These are phyloP conservation scores for Lepidium didymum DNA, from an alignment of 345 rosid genomes.

Conservation along the genomic window DNA sequence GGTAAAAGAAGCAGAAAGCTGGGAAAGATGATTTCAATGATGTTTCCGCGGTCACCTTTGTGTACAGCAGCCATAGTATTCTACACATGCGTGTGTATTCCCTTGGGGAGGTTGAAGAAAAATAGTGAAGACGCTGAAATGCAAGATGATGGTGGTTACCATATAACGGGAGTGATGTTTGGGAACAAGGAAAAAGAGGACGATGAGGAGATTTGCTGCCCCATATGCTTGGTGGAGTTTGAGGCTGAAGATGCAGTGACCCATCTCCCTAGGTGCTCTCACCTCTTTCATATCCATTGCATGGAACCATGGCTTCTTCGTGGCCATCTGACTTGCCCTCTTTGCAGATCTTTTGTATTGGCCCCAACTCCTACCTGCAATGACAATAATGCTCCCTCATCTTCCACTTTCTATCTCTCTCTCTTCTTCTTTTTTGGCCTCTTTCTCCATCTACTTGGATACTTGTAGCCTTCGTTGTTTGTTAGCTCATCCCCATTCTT, in stretches of 20 bases:
- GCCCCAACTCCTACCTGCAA: not conserved
- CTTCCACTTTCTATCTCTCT: constrained; percentile 4
- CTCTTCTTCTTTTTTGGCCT: constrained; percentile 11
- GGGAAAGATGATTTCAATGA: constrained; percentile 41
- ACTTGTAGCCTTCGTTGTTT: constrained; percentile 5
- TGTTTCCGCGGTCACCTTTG: constrained; percentile 37
- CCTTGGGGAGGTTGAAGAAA: constrained; percentile 23
- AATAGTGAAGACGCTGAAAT: not conserved
- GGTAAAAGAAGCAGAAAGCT: not conserved
- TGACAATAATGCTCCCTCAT: not conserved
- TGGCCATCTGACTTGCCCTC: constrained; percentile 65
- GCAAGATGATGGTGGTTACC: not conserved
- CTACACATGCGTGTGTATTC: constrained; percentile 50
- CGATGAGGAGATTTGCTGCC: constrained; percentile 37
- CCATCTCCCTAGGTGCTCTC: constrained; percentile 49
- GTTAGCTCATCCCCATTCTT: constrained; percentile 10
- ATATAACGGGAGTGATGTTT: constrained; percentile 32
- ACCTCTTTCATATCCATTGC: constrained; percentile 58
- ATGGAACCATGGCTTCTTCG: constrained; percentile 53
- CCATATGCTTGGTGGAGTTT: constrained; percentile 58
- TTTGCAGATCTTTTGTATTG: constrained; percentile 53
- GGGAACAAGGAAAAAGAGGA: constrained; percentile 25
- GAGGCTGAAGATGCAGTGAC: constrained; percentile 46
- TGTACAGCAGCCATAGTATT: constrained; percentile 45
- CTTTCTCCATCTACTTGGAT: constrained; percentile 22